Conservation (phyloP, 179 eudicot genomes). For the Actinidia polygama region DNA sequence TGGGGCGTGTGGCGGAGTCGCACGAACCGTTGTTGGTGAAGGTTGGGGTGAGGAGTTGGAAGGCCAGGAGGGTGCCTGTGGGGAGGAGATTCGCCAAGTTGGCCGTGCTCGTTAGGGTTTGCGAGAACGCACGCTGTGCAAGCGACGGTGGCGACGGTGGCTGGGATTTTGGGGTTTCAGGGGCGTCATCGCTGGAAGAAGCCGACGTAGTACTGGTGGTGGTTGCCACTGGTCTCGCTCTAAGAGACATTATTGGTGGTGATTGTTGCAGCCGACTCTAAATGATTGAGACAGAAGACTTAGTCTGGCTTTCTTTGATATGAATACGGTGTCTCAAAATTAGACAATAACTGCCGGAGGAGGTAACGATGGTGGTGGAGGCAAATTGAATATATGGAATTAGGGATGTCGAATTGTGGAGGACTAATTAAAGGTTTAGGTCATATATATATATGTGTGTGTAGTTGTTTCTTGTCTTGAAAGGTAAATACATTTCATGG, state of each 20-base stretch:
- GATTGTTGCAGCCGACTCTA: background rate
- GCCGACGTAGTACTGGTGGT: background rate
- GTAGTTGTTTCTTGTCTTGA: too few relatives aligned
- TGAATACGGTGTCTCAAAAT: too few relatives aligned
- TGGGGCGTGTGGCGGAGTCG: constrained; percentile 53
- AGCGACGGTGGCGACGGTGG: constrained; percentile 27
- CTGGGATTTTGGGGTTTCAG: background rate
- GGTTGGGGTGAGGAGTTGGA: constrained; percentile 78
- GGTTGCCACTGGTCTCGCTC: constrained; percentile 21
- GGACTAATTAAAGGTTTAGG: too few relatives aligned
- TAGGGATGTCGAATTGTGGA: too few relatives aligned
- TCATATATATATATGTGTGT: too few relatives aligned
- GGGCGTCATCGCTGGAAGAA: background rate
- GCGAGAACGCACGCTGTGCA: constrained; percentile 37
- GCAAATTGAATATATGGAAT: too few relatives aligned
- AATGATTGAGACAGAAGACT: too few relatives aligned
- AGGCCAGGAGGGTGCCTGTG: constrained; percentile 84
- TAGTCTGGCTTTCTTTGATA: too few relatives aligned
- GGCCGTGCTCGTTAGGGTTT: constrained; percentile 62
- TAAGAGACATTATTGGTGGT: constrained; percentile 27
- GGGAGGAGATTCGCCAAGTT: constrained; percentile 82
- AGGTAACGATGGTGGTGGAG: too few relatives aligned
- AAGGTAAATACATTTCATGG: too few relatives aligned
- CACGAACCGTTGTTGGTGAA: constrained; percentile 81
- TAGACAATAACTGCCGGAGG: too few relatives aligned